Evolutionary conservation across 2,329 filamentous ascomycete genomes (phyloP).

Genomic region (Trichoderma afroharzianum): DNA sequence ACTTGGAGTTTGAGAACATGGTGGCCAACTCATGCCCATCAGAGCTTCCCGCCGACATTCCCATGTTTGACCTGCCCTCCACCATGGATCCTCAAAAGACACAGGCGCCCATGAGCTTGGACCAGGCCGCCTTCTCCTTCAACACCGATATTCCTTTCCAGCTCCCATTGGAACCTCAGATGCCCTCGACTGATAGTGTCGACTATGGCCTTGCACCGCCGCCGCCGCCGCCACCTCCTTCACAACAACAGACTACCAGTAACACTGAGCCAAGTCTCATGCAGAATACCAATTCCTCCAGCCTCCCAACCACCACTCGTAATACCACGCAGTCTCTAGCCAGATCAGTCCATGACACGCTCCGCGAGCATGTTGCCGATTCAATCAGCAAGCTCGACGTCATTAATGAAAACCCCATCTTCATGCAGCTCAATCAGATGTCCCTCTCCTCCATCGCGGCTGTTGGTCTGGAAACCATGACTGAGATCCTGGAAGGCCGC

Average conservation of each 20-base stretch:
- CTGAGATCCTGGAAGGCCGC: conserved; percentile 37
- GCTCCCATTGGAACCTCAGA: conserved; percentile 35
- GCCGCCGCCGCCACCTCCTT: conserved; percentile 19
- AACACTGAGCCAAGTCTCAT: conserved; percentile 18
- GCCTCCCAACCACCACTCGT: not conserved
- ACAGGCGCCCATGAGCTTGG: conserved; percentile 25
- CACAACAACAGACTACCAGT: conserved; percentile 24
- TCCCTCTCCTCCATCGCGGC: conserved; percentile 37
- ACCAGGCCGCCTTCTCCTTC: conserved; percentile 37
- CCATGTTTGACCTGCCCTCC: conserved; percentile 31
- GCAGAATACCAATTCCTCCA: not conserved
- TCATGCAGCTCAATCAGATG: conserved; percentile 38
- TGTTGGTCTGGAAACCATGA: conserved; percentile 41
- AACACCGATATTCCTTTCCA: conserved; percentile 33
- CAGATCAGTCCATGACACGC: conserved; percentile 41
- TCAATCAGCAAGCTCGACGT: conserved; percentile 43
- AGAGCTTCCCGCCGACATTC: conserved; percentile 44
- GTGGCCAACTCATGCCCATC: conserved; percentile 31
- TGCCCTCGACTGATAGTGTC: conserved; percentile 23
- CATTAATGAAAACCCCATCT: conserved; percentile 41
- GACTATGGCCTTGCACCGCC: conserved; percentile 26
- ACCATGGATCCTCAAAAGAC: conserved; percentile 28
- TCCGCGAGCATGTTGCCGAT: conserved; percentile 44
- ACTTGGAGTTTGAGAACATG: conserved; percentile 28
- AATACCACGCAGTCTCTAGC: conserved; percentile 35